Base-by-base conservation (phyloP, 441 rosid species). In the Adansonia rubrostipa region DNA sequence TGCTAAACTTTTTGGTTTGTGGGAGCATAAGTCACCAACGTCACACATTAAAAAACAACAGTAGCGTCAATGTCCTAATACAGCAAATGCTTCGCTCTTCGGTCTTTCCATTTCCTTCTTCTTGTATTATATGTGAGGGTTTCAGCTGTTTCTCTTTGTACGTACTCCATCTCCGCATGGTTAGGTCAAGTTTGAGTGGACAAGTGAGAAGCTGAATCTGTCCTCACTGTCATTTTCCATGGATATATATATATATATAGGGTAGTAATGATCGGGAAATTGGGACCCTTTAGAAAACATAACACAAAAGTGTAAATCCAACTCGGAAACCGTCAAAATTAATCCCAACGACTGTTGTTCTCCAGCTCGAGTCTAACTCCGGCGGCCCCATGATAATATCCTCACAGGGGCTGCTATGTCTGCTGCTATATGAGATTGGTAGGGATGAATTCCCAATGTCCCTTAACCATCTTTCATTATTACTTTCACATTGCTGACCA, bases 191-290 rank as follows among this genome's bases (percentile, higher is more conserved):
- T 42, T 11, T 73, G 76, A 65, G 45, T 57, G 83, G 76, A 63
- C 36, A 67, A 65, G 81, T 70, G 69, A 67, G 80, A 71, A 65
- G 63, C 64, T 65, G 77, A 78, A 75, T 57, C 87, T 68, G 74
- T 67, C 66, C 51, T 85, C 74, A 40, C 76, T 73, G 80, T 77
- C 79, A 77, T 67, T 77, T 57, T 75, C 72, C 58, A 40, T 67
- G 57, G 62, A 77, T 69, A 48, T 36, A 58, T 50, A 63, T 63
- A 40, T 36, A 36, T 42, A 42, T 42, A 63, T 36, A 36, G 40
- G 40, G 40, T 36, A 36, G 56, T 70, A 50, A 76, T 82, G 76
- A 71, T 74, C 20, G 54, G 33, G 77, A 54, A 6, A 54, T 48
- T 22, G 76, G 82, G 82, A 62, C 51, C 77, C 85, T 57, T 40